phyloP scores from a whole-genome alignment of 306 rosid species.

The Canavalia gladiata region DNA sequence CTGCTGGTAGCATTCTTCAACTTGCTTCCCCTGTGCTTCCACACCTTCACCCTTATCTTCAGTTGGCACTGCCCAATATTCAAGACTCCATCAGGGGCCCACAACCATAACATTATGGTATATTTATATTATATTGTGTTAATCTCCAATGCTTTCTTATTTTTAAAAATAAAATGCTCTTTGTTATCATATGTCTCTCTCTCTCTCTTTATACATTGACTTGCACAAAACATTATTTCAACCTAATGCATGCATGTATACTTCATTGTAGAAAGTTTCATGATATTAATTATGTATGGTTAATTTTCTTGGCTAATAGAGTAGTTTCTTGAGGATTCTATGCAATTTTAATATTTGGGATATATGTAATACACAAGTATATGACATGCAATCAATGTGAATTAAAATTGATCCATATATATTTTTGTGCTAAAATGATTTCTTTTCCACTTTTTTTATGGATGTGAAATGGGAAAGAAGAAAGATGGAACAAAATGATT shows the following conservation, averaged over 20 bases:
- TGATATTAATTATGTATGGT: background rate
- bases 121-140: background rate
- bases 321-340: background rate
- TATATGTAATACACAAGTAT: background rate
- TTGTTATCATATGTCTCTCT: background rate
- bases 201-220: background rate
- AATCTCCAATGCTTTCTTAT: background rate
- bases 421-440: too few species aligned
- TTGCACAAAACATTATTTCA: too few species aligned
- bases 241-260: background rate
- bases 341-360: background rate
- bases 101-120: background rate
- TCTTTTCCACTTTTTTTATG: too few species aligned
- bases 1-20: conserved; percentile 51
- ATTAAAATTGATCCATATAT: background rate
- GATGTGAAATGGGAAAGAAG: too few species aligned
- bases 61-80: conserved; percentile 51
- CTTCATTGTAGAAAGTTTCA: background rate
- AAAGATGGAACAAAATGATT: too few species aligned
- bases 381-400: background rate
- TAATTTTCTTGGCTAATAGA: background rate
- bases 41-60: conserved; percentile 53
- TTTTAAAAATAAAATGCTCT: too few species aligned
- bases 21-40: conserved; percentile 49
- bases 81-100: background rate